Evolutionary conservation across 352 stramenopile genomes (phyloP), one percentile per base, ranked within the genome.

Genomic region (Phytophthora hybrid): DNA sequence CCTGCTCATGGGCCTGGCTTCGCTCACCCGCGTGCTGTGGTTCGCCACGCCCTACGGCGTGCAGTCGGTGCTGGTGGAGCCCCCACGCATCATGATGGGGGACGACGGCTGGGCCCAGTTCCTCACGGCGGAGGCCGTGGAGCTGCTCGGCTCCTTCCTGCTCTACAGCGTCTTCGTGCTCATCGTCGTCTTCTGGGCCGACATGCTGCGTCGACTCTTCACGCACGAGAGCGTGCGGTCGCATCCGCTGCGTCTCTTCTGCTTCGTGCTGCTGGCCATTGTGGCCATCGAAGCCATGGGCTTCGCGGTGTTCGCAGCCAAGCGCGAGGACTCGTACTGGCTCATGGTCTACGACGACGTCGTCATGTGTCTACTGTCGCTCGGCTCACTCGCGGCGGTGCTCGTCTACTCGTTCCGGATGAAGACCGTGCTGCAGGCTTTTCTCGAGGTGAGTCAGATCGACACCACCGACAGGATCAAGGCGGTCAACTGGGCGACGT

Each of bases 131-230:
- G 96, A 99, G 68, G 69, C 94, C 37, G 82, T 98, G 9, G 81
- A 99, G 57, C 91, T 95, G 34, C 62, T 97, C 7, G 97, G 97
- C 49, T 98, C 93, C 19, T 87, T 98, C 55, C 83, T 97, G n/a
- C 83, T 99, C 31, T 99, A 99, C 82, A 96, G 90, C 62, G 98
- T 99, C 74, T 99, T 99, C 70, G 97, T 99, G 68, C 88, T 99
- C 18, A 98, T 99, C 79, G 83, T 98, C 51, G 96, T 99, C 23
- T 99, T 98, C 82, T 99, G 97, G 97, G 95, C 97, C 6, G 95
- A 99, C 78, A 98, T 99, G 87, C 81, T 99, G 37, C 98, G 98
- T 57, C 97, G 97, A 9, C 82, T 93, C 18, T 93, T 93, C 72
- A 91, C 88, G 16, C 87, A 95, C 59, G 83, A 89, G 57, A 84